These are phyloP conservation scores for Russula dissimulans DNA, from an alignment of 768 basidiomycete species.

Conservation along the genomic window DNA sequence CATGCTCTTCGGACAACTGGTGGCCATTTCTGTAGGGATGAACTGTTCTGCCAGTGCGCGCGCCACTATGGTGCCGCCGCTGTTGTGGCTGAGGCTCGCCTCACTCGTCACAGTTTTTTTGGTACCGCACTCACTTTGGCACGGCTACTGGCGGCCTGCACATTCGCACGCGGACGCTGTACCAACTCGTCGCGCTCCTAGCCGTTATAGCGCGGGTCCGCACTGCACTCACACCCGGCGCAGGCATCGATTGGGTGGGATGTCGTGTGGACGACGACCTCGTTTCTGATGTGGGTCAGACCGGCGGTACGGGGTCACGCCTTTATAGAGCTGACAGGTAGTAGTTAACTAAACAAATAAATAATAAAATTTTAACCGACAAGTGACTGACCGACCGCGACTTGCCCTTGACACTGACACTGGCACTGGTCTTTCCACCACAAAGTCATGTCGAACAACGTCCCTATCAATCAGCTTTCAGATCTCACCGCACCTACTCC, in stretches of 20 bases:
- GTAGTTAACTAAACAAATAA: neutral
- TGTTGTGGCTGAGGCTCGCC: conserved; percentile 34
- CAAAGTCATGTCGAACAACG: conserved; percentile 51
- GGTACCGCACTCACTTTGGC: conserved; percentile 35
- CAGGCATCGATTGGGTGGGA: conserved; percentile 60
- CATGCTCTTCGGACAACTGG: conserved; percentile 64
- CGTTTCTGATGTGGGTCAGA: conserved; percentile 32
- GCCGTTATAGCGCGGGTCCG: conserved; percentile 31
- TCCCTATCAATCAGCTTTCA: conserved; percentile 44
- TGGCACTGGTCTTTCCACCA: neutral
- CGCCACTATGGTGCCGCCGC: conserved; percentile 16
- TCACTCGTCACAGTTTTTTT: conserved; percentile 37
- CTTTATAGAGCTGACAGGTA: neutral
- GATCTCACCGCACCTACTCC: conserved; percentile 85
- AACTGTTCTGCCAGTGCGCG: conserved; percentile 38
- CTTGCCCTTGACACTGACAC: neutral
- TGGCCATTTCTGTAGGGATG: conserved; percentile 59
- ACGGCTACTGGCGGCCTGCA: conserved; percentile 22
- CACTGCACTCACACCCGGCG: conserved; percentile 46
- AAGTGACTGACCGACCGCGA: no score
- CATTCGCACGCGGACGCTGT: conserved; percentile 28
- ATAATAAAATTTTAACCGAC: neutral
- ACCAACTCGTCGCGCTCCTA: conserved; percentile 28
- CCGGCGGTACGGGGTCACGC: neutral
- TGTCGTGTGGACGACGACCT: conserved; percentile 45